A percentile compares a stretch with the other conserved stretches of the same genome.
Conservation (phyloP, 139 green algal genomes). For the Coelastrella sp. region DNA sequence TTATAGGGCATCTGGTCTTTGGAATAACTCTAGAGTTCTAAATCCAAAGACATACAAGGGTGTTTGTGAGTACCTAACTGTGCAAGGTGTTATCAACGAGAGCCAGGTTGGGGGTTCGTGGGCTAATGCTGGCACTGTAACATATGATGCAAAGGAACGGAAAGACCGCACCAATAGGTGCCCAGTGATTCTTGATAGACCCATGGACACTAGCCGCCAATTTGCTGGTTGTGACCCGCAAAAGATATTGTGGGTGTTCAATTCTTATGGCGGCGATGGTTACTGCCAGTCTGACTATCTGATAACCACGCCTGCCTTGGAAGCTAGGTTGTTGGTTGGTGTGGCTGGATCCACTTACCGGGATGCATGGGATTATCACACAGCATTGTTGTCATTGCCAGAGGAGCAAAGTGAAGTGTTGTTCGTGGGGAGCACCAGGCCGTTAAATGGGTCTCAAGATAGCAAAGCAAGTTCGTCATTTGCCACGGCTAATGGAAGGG, state of each 20-base stretch:
- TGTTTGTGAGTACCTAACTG: background rate
- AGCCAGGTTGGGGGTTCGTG: background rate
- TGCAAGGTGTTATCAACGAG: background rate
- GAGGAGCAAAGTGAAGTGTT: background rate
- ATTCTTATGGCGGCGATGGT: background rate
- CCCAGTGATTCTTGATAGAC: background rate
- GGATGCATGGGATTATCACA: background rate
- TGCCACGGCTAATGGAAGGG: too few relatives aligned
- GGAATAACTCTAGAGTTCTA: background rate
- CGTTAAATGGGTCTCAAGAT: too few relatives aligned
- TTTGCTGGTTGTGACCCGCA: background rate
- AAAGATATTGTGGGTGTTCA: background rate
- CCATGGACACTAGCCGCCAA: background rate
- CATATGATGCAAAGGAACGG: background rate
- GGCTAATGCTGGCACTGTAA: background rate
- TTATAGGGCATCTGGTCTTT: background rate
- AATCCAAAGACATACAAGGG: background rate
- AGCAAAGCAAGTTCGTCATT: too few relatives aligned
- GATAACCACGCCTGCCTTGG: background rate
- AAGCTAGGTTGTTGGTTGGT: background rate
- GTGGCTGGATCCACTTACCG: background rate
- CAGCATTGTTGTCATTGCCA: background rate
- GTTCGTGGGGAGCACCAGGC: background rate
- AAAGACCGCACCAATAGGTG: background rate
- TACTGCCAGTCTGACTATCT: background rate